These are phyloP conservation scores for Sporisorium reilianum DNA, from an alignment of 1,284 basidiomycete genomes.

Conservation along the genomic window DNA sequence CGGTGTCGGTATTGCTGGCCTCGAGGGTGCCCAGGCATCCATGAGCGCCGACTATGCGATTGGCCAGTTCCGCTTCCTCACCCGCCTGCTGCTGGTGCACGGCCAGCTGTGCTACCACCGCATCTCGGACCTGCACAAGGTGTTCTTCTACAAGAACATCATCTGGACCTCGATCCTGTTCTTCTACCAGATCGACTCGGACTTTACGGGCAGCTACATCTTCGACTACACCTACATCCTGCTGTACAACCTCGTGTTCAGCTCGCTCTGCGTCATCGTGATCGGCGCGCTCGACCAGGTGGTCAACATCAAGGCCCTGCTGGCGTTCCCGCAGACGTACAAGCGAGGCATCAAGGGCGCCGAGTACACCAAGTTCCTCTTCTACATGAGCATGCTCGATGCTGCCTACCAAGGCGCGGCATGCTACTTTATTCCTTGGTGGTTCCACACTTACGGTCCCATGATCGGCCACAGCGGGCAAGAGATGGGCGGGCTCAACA, in stretches of 20 bases:
- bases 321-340: constrained; percentile 94
- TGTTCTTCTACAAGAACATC: constrained; percentile 88
- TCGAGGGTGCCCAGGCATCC: constrained; percentile 96
- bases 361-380: constrained; percentile 90
- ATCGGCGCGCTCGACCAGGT: constrained; percentile 98
- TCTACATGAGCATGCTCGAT: constrained; percentile 95
- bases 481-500: constrained; percentile 75
- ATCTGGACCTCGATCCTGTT: constrained; percentile 84
- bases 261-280: constrained; percentile 89
- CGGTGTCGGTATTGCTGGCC: constrained; percentile 91
- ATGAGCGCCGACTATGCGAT: constrained; percentile 99
- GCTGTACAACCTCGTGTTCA: constrained; percentile 88
- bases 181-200: constrained; percentile 91
- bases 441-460: constrained; percentile 76
- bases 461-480: constrained; percentile 51
- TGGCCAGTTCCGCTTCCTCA: constrained; percentile 93
- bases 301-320: constrained; percentile 86
- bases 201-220: constrained; percentile 91
- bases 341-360: constrained; percentile 89
- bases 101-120: constrained; percentile 96
- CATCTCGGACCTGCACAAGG: constrained; percentile 78
- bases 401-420: constrained; percentile 91
- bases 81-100: constrained; percentile 91
- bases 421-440: constrained; percentile 89
- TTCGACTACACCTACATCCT: constrained; percentile 82